Evolutionary conservation across 1,284 basidiomycete species (phyloP), one percentile per base, ranked within the genome.

Genomic region (Vanrija humicola): DNA sequence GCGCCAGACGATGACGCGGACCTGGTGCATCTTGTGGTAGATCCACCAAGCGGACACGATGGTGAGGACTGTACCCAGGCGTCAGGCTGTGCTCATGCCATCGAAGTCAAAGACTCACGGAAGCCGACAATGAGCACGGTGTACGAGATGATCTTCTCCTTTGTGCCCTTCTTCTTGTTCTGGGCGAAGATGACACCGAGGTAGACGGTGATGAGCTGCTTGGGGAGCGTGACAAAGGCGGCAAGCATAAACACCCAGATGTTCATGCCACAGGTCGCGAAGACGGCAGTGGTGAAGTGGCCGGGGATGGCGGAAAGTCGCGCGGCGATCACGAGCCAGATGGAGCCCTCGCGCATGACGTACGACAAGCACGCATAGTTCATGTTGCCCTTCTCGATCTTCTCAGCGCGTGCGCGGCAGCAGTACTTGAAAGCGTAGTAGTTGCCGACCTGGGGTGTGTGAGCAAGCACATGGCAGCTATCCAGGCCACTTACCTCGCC

Each of bases 1-100:
- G 54, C 88, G 84, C 67, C 94, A 86, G 8, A 95, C 84, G 1
- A 77, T 70, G 0, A 87, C 83, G 64, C 90, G 87, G 25, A 84
- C 86, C 63, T 82, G 79, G 67, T 86, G 83, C 84, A 95, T 90
- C 74, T 85, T 74, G 50, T 74, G 78, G 65, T 84, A 84, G 65
- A 95, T 88, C 72, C 88, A 95, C 85, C 88, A 92, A 76, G 89
- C 86, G 0, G 90, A 88, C 40, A 78, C 72, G 46, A 89, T 62
- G 0, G 92, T 95, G 60, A 95, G 82, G 23, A 90, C 67, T 66
- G 61, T 7, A 10, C 28, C 3, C 3, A 28, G 3, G 29, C 28
- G 38, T 48, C 18, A 15, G 16, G 12, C 12, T 6, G 34, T 9
- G 45, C 6, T 52, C 59, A 44, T 26, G 46, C 45, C 18, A 54